Conservation (phyloP, 148 eudicot genomes). For the Dianthus caryophyllus region DNA sequence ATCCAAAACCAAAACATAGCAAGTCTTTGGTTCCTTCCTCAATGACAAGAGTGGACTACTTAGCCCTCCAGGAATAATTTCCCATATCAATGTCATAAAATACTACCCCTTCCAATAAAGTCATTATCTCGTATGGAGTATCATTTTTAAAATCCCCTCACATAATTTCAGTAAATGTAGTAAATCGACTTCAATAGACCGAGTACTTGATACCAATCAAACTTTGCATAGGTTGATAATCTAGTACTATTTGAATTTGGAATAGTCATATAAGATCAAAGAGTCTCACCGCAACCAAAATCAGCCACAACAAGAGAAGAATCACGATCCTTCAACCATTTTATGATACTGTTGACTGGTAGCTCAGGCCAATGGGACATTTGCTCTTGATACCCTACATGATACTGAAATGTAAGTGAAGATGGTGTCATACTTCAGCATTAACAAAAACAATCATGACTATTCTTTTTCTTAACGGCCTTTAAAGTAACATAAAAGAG, state of each 20-base stretch:
- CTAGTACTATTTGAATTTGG: neutral
- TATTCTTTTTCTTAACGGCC: neutral
- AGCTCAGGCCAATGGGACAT: constrained; percentile 96
- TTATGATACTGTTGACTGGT: constrained; percentile 74
- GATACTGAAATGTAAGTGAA: constrained; percentile 73
- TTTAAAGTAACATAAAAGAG: neutral
- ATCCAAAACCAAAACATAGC: too few relatives aligned
- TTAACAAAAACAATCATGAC: neutral
- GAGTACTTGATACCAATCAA: too few relatives aligned
- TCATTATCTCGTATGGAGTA: too few relatives aligned
- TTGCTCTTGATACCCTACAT: constrained; percentile 95
- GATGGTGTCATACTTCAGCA: constrained; percentile 9
- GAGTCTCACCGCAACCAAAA: constrained; percentile 89
- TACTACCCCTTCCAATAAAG: too few relatives aligned
- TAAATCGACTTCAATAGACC: too few relatives aligned
- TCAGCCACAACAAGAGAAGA: constrained; percentile 84
- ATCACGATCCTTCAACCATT: constrained; percentile 75
- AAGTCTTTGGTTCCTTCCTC: too few relatives aligned
- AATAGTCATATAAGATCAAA: neutral
- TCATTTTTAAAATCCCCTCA: too few relatives aligned
- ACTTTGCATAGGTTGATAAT: too few relatives aligned
- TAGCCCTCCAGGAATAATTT: too few relatives aligned
- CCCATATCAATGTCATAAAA: too few relatives aligned
- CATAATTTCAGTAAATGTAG: too few relatives aligned
- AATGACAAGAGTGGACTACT: too few relatives aligned